Evolutionary conservation across 2,329 filamentous ascomycete genomes (phyloP).

Genomic region (Nothomitra cinnamomea): DNA sequence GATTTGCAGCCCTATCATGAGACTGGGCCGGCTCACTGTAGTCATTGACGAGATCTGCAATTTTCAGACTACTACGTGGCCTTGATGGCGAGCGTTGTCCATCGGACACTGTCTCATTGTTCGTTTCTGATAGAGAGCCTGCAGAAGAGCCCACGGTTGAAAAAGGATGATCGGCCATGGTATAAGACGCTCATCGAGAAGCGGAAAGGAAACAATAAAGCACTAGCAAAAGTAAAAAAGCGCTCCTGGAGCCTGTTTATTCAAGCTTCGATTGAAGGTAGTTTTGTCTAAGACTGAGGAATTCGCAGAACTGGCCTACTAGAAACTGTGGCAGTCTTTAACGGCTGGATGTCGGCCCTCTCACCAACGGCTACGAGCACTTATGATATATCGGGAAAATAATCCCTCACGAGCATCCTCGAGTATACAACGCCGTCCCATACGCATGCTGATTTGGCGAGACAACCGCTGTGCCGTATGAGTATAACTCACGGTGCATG

Average conservation of each 20-base stretch:
- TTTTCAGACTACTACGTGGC: background rate
- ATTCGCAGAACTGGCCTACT: background rate
- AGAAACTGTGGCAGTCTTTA: background rate
- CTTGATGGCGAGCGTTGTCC: background rate
- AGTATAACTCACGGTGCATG: background rate
- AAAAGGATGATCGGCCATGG: background rate
- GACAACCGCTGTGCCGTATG: constrained; percentile 1
- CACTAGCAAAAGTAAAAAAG: background rate
- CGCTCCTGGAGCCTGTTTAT: background rate
- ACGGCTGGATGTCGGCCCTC: background rate
- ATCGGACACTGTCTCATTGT: background rate
- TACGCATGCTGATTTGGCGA: background rate
- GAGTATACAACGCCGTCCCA: background rate
- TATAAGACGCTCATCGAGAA: background rate
- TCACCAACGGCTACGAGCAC: background rate
- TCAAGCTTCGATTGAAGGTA: background rate
- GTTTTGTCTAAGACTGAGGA: background rate
- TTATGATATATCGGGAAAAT: background rate
- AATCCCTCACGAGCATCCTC: background rate
- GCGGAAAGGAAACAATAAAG: background rate
- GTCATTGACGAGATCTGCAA: background rate
- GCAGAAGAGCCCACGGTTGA: background rate
- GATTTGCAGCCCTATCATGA: background rate
- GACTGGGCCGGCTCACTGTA: background rate
- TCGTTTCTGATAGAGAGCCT: background rate